Evolutionary conservation across 2,329 filamentous ascomycete genomes (phyloP).

Genomic region (Cladosporium sp.): DNA sequence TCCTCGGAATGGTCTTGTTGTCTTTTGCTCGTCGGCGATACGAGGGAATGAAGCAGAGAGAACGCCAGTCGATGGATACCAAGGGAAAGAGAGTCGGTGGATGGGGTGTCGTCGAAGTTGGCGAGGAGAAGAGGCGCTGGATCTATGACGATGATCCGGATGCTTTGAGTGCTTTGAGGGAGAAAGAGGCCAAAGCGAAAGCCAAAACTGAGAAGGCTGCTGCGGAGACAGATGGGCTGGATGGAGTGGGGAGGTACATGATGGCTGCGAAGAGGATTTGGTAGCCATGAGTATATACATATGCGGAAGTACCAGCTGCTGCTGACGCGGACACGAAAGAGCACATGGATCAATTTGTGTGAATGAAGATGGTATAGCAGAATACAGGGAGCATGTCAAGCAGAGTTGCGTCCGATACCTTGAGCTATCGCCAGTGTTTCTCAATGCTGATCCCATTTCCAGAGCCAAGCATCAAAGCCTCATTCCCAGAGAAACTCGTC

Average conservation of each 20-base stretch:
- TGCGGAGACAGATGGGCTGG: constrained; percentile 57
- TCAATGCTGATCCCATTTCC: too few species aligned
- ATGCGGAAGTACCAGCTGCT: background rate
- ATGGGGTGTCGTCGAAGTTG: constrained; percentile 82
- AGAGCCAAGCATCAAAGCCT: too few species aligned
- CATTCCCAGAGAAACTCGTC: too few species aligned
- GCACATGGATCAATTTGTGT: too few species aligned
- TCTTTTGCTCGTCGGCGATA: constrained; percentile 79
- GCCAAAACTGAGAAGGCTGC: constrained; percentile 45
- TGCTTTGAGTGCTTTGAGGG: constrained; percentile 60
- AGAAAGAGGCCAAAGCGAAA: constrained; percentile 62
- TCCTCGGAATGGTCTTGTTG: constrained; percentile 85
- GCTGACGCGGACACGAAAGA: too few species aligned
- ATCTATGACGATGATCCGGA: constrained; percentile 85
- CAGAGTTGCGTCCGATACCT: too few species aligned
- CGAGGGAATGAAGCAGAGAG: constrained; percentile 70
- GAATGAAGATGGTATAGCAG: too few species aligned
- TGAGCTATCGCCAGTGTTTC: too few species aligned
- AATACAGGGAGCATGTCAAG: too few species aligned
- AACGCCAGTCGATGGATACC: constrained; percentile 57
- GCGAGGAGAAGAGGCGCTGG: constrained; percentile 80
- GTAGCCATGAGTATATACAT: constrained; percentile 50
- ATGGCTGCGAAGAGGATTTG: constrained; percentile 98
- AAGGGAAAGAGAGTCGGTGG: constrained; percentile 76
- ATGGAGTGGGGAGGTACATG: constrained; percentile 75